Base-by-base conservation (phyloP, 495 filamentous ascomycete genomes). In the Tuber melanosporum region DNA sequence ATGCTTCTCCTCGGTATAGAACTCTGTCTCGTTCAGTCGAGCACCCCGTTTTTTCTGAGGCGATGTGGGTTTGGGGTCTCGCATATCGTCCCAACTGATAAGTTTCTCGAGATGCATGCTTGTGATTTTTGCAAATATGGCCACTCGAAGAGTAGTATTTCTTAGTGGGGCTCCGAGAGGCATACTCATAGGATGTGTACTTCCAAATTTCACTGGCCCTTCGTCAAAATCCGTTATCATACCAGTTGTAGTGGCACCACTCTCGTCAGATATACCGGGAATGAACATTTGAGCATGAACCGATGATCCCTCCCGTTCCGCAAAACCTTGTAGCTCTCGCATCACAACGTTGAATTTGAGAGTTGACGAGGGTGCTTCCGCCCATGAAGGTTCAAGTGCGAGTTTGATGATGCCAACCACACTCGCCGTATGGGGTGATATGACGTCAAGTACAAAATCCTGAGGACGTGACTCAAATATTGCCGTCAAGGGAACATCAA, bases 311-410 rank as follows among this genome's bases (percentile, higher is more conserved):
- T 99, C 95, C 78, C 94, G 91, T 85, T 99, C 95, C 1, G 95
- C 93, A 81, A 99, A 98, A 8, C 95, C 95, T 69, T 95, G 85
- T 90, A 99, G 91, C 81, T 98, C 93, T 82, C 95, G 94, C 94
- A 99, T 97, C 72, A 97, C 94, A 41, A 98, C 94, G 80, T 98
- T 99, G 86, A 98, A 99, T 83, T 98, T 98, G 74, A 99, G 86
- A 42, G 92, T 98, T 73, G 92, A 94, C 14, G 93, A 92, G 43
- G 95, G 95, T 41, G 95, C 94, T 83, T 96, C 92, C 12, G 95
- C 95, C 36, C 93, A 95, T 1, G 95, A 98, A 47, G 95, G 95
- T 82, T 98, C 95, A 15, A 99, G 86, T 3, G 94, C 95, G 70
- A 99, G 85, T 74, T 93, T 91, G 79, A 98, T 90, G 45, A 97